Evolutionary conservation across 2,329 filamentous ascomycete genomes (phyloP), one percentile per base, ranked within the genome.

Genomic region (Arthroderma uncinatum): DNA sequence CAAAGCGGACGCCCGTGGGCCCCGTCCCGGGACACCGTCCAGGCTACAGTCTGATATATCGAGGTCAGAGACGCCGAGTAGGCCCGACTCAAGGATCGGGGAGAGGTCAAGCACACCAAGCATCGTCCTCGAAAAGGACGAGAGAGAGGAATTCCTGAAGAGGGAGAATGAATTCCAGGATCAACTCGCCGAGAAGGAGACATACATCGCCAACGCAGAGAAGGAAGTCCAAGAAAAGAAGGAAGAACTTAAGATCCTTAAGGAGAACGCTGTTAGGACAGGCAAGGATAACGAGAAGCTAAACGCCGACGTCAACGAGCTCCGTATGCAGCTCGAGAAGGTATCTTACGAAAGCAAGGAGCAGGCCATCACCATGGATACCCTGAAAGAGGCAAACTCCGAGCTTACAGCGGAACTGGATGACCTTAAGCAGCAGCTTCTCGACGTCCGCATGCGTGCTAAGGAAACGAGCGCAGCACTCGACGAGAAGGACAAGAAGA

Each of bases 401-500:
- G 93, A 98, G 73, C 82, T 98, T 53, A 97, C 93, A 0, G 75
- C 83, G 0, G 93, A 98, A 72, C 77, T 98, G 33, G 92, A 97
- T 68, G 92, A 96, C 57, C 82, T 97, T 59, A 97, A 97, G 76
- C 91, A 96, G 71, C 91, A 96, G 68, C 82, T 98, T 55, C 79
- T 97, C 16, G 91, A 97, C 70, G 90, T 93, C 50, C 92, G 92
- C 76, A 96, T 97, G 87, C 93, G 84, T 64, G 90, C 92, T 58
- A 95, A 93, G 76, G 93, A 97, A 74, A 92, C 87, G 1, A 90
- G 83, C 47, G 90, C 90, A 7, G 86, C 89, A 14, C 76, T 94
- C 19, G 92, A 97, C 65, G 93, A 97, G 74, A 98, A 98, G 79
- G 94, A 97, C 74, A 92, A 90, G 79, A 91, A 90, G 76, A 98